Evolutionary conservation across 257 asterid species (phyloP), one percentile per base, ranked within the genome.

Genomic region (Solanum pinnatisectum): DNA sequence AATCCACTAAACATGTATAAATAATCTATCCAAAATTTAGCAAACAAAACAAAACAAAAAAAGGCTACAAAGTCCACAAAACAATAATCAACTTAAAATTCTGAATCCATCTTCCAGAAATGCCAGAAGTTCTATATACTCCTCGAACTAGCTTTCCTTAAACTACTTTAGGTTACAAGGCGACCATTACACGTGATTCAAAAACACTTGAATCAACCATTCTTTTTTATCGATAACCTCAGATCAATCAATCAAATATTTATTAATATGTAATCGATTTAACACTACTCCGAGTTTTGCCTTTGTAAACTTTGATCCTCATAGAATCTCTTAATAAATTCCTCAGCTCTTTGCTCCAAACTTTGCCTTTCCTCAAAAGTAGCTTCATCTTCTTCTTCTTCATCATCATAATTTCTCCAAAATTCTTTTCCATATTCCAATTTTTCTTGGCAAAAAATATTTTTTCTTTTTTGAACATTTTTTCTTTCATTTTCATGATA

Each of bases 291-390:
- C 8, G 1, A 15, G 0, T 3, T 22, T 78, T 15, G 0, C 8
- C 37, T 14, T 42, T 78, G 84, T n/a, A 40, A 27, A 44, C 42
- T 35, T 44, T 27, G 85, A 11, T 27, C 42, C n/a, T 81, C 85
- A 5, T 81, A 46, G 35, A 81, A 81, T 46, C 18, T 81, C 18
- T 33, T 81, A 46, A 81, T 81, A 14, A 81, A 81, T 15, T 81
- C 68, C 39, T 81, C 85, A 27, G 40, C 68, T 30, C 68, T 81
- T 81, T 81, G 40, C 85, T 81, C 30, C 42, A 81, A 81, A 16
- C 39, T 1, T 46, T 81, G 40, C 84, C 15, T 78, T 8, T 46
- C 42, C 85, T 30, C 42, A 25, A 79, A 44, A 1, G 37, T 25
- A 15, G n/a, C 84, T 27, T 44, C 81, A 1, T 73, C 67, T 4